Base-by-base conservation (phyloP, 1,284 basidiomycete genomes). In the Rhodotorula sp. region DNA sequence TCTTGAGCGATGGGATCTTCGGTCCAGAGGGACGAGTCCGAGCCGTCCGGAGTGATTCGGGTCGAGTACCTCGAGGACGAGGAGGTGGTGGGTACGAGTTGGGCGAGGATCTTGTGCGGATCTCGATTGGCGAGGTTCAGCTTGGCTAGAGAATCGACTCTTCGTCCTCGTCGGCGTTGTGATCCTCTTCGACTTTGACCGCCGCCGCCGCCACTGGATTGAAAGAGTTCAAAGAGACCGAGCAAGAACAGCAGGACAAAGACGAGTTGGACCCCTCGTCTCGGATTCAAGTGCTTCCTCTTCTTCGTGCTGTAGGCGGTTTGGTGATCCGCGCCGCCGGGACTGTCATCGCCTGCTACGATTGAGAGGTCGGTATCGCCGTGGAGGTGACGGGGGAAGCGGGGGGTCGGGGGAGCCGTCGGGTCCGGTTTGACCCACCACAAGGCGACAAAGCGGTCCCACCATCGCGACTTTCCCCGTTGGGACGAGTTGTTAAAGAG, bases 241-340 rank as follows among this genome's bases (percentile, higher is more conserved):
- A 72, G 59, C 8, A 69, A 57, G 59, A 72, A 58, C 6, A 72
- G 57, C 8, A 31, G 16, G 39, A 54, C 23, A 54, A 72, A 49
- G 49, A 65, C 56, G 14, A 61, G 18, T 31, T 58, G 62, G 43
- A 54, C 60, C 4, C 57, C 21, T 14, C 64, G 26, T 20, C 60
- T 64, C 23, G 61, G 26, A 43, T 56, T 6, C 61, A 43, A 20
- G 15, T 54, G 31, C 6, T 16, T 26, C n/a, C 23, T 23, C 21
- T 46, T 43, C 26, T n/a, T n/a, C 2, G 34, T 8, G 34, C 34
- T 34, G 34, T 34, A 34, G 34, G 34, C 5, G 34, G 34, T 34
- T 34, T 34, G 34, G 34, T 6, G 34, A 34, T 8, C 5, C 66
- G 26, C 48, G 29, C 58, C 5, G 64, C 29, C 21, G 63, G n/a